These are phyloP conservation scores for Poa annua DNA, from an alignment of 176 grass and related monocot species.

Conservation along the genomic window DNA sequence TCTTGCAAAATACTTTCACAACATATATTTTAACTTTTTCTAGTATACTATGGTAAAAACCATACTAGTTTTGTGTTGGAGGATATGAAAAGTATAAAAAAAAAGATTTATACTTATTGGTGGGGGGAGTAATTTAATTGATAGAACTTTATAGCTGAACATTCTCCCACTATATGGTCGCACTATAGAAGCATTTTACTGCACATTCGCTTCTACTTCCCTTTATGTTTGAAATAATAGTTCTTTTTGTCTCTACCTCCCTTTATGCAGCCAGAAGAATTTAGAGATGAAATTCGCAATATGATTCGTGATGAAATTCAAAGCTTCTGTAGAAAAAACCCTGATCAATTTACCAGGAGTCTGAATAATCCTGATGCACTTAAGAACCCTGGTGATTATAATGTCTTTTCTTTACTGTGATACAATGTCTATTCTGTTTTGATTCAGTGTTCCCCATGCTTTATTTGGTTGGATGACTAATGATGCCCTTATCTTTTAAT, in stretches of 20 bases:
- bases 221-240: no score
- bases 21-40: not conserved
- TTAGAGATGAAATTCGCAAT: slow-evolving; percentile 44
- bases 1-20: not conserved
- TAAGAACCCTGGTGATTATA: slow-evolving; percentile 36
- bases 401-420: slow-evolving; percentile 15
- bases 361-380: slow-evolving; percentile 30
- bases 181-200: slow-evolving; percentile 13
- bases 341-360: not conserved
- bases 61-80: not conserved
- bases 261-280: slow-evolving; percentile 45
- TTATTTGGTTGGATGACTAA: slow-evolving; percentile 28
- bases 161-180: not conserved
- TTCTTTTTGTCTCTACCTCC: not conserved
- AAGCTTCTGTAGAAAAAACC: slow-evolving; percentile 28
- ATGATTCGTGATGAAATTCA: slow-evolving; percentile 52
- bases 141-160: not conserved
- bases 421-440: not conserved
- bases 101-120: not conserved
- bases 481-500: not conserved
- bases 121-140: not conserved
- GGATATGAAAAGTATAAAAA: not conserved
- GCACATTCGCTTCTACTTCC: not conserved
- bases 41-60: not conserved
- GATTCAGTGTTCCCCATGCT: not conserved